These are phyloP conservation scores for Penicillium maclennaniae DNA, from an alignment of 495 filamentous ascomycete species.

Conservation along the genomic window DNA sequence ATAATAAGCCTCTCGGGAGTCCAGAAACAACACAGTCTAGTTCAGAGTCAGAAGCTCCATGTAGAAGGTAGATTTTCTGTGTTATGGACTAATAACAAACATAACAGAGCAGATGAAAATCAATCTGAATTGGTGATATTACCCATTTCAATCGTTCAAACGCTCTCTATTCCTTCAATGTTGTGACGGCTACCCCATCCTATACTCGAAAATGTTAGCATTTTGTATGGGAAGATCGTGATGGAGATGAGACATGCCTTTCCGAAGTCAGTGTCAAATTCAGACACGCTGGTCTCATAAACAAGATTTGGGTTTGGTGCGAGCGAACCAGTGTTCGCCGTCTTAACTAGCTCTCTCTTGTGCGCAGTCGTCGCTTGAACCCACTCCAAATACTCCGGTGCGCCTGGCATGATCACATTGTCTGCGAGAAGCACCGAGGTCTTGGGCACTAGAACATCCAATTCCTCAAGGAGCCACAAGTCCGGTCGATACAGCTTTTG, in stretches of 20 bases:
- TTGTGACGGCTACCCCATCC: constrained; percentile 21
- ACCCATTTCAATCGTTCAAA: no score
- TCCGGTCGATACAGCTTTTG: constrained; percentile 61
- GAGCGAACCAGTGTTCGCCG: not conserved
- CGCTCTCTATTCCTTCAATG: not conserved
- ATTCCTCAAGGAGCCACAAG: constrained; percentile 61
- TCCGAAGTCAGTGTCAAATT: constrained; percentile 19
- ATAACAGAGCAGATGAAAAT: no score
- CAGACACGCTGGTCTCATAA: constrained; percentile 15
- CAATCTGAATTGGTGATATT: no score
- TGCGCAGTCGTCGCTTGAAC: constrained; percentile 5
- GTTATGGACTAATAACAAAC: no score
- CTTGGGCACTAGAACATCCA: constrained; percentile 51
- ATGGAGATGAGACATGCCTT: constrained; percentile 8
- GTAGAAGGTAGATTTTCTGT: no score
- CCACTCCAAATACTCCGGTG: constrained; percentile 53
- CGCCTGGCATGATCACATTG: constrained; percentile 65
- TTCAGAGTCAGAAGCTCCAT: no score
- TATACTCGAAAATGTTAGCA: constrained; percentile 4
- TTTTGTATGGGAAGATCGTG: not conserved
- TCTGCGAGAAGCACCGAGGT: constrained; percentile 56
- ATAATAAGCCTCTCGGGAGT: no score
- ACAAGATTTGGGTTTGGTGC: constrained; percentile 15
- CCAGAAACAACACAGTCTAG: no score
- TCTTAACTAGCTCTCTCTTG: constrained; percentile 6